Percentiles rank a stretch among this genome's conserved stretches.
Evolutionary conservation across 441 rosid genomes (phyloP).

Genomic region (Pelargonium cotyledonis): DNA sequence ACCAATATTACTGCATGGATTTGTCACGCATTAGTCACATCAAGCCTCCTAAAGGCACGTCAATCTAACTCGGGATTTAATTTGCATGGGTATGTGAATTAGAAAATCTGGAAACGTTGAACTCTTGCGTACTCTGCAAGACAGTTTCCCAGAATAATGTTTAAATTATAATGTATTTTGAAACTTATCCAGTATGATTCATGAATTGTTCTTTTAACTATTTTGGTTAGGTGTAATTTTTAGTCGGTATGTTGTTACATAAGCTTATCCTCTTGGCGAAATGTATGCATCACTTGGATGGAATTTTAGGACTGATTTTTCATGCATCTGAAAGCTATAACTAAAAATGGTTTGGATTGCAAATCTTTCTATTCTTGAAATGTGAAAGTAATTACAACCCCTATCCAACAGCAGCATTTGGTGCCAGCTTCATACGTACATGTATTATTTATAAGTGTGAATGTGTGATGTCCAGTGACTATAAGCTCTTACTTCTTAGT

Average conservation of each 20-base stretch:
- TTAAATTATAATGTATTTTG: too few species aligned
- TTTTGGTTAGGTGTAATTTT: not conserved
- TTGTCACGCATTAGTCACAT: slow-evolving; percentile 81
- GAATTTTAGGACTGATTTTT: not conserved
- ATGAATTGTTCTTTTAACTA: not conserved
- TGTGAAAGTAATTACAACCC: too few species aligned
- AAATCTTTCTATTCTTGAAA: too few species aligned
- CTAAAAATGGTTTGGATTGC: too few species aligned
- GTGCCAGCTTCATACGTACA: too few species aligned
- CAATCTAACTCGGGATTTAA: slow-evolving; percentile 35
- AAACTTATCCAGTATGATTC: not conserved
- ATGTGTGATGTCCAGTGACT: not conserved
- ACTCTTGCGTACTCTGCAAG: not conserved
- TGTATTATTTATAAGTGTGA: too few species aligned
- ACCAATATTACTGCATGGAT: slow-evolving; percentile 96
- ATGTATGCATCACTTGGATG: not conserved
- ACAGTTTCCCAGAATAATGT: too few species aligned
- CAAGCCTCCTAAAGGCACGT: slow-evolving; percentile 95
- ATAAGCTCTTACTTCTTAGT: not conserved
- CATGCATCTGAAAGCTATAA: not conserved
- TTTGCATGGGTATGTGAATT: slow-evolving; percentile 30
- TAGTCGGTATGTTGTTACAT: not conserved
- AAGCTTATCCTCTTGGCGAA: not conserved
- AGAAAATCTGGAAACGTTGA: slow-evolving; percentile 6
- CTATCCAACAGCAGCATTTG: too few species aligned